These are phyloP conservation scores for Pythium aquatile DNA, from an alignment of 352 stramenopile species.

Conservation along the genomic window DNA sequence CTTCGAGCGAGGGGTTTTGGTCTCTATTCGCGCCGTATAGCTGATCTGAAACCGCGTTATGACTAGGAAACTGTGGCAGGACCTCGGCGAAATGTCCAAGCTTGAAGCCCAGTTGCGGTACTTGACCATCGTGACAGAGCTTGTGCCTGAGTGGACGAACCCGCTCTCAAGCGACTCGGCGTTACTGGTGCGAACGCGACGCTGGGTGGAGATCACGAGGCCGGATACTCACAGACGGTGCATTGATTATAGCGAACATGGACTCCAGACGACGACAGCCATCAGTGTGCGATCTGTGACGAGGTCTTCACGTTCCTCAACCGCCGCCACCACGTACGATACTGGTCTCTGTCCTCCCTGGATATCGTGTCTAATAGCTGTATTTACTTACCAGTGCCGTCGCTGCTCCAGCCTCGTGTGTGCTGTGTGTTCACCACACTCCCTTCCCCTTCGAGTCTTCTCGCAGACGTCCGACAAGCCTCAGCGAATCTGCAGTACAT, in stretches of 20 bases:
- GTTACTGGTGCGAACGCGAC: constrained; percentile 35
- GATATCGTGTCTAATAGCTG: neutral
- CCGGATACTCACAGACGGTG: neutral
- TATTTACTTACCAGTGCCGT: constrained; percentile 37
- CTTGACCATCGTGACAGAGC: constrained; percentile 49
- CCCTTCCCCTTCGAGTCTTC: constrained; percentile 52
- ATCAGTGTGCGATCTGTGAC: constrained; percentile 53
- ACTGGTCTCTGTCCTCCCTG: neutral
- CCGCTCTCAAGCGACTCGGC: constrained; percentile 52
- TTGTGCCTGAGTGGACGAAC: constrained; percentile 53
- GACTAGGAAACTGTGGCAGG: constrained; percentile 55
- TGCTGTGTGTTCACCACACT: constrained; percentile 56
- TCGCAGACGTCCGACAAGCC: constrained; percentile 36
- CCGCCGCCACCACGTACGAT: constrained; percentile 60
- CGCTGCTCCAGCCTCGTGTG: constrained; percentile 65
- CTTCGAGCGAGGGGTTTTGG: neutral
- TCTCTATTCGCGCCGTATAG: neutral
- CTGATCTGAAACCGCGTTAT: neutral
- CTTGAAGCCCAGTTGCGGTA: constrained; percentile 51
- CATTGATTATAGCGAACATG: constrained; percentile 44
- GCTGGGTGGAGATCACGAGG: neutral
- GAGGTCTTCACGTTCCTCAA: constrained; percentile 75
- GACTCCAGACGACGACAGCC: constrained; percentile 59
- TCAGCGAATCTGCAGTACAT: constrained; percentile 50
- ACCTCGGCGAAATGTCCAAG: constrained; percentile 49